phyloP scores from a whole-genome alignment of 1,284 basidiomycete genomes.

The Phellopilus nigrolimitatus region DNA sequence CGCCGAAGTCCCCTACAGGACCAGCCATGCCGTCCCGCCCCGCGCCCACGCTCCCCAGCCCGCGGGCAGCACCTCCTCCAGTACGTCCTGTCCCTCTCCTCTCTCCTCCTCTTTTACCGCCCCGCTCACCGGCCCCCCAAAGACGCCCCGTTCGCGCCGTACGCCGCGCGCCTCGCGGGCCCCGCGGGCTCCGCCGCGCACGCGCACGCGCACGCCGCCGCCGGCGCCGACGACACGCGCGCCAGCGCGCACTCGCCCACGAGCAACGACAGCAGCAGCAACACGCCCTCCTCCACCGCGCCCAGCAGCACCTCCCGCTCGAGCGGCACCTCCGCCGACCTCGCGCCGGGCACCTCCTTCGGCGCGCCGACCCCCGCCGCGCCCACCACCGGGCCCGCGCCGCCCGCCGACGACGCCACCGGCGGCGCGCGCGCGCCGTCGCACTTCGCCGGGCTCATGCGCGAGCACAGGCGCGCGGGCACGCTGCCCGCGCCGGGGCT shows the following conservation, averaged over 20 bases:
- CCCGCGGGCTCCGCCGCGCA: too few relatives aligned
- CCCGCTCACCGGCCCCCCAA: background rate
- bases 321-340: background rate
- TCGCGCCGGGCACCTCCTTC: background rate
- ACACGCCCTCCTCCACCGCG: background rate
- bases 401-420: background rate
- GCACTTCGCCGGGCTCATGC: slow-evolving; percentile 9
- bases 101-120: background rate
- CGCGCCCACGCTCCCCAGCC: background rate
- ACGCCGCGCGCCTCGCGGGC: too few relatives aligned
- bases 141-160: background rate
- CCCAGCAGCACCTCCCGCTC: background rate
- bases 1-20: slow-evolving; percentile 15
- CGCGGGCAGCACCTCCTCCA: background rate
- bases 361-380: background rate
- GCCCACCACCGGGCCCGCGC: background rate
- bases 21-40: slow-evolving; percentile 13
- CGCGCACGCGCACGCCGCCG: slow-evolving; percentile 1
- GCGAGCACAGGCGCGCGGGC: slow-evolving; percentile 12
- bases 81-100: slow-evolving; percentile 1
- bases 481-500: slow-evolving; percentile 58
- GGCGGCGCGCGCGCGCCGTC: slow-evolving; percentile 37
- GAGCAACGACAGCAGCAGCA: slow-evolving; percentile 6
- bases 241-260: background rate
- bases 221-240: background rate